Evolutionary conservation across 352 stramenopile species (phyloP).

Genomic region (Phytopythium montanum): DNA sequence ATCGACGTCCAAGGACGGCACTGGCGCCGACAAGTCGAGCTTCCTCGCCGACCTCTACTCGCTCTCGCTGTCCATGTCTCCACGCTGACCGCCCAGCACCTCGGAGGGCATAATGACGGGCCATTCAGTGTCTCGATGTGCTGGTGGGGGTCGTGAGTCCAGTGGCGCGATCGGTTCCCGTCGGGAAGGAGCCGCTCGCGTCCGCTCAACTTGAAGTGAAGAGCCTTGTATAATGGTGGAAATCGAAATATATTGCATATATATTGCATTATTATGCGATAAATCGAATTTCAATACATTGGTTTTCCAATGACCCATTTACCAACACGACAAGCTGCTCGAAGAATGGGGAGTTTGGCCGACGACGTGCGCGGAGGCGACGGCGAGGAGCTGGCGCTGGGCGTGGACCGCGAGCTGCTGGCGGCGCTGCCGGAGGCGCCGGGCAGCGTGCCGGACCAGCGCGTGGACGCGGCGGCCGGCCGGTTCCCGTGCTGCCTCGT

Average conservation of each 20-base stretch:
- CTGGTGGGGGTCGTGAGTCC: not conserved
- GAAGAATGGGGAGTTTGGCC: too few species aligned
- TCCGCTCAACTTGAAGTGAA: not conserved
- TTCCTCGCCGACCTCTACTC: slow-evolving; percentile 45
- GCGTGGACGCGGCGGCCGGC: slow-evolving; percentile 31
- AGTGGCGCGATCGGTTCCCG: not conserved
- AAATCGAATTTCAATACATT: not conserved
- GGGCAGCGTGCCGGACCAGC: not conserved
- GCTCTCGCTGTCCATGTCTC: slow-evolving; percentile 27
- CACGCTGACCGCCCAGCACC: not conserved
- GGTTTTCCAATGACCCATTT: too few species aligned
- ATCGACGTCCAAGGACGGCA: not conserved
- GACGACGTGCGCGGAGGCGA: not conserved
- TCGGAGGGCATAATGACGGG: not conserved
- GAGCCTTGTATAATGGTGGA: not conserved
- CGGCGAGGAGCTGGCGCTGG: slow-evolving; percentile 7
- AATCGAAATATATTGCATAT: not conserved
- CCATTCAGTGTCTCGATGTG: not conserved
- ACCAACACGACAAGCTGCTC: too few species aligned
- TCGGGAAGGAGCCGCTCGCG: not conserved
- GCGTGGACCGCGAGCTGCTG: slow-evolving; percentile 8
- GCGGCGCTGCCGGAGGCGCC: not conserved
- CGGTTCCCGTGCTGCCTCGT: slow-evolving; percentile 92
- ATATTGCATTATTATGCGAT: not conserved
- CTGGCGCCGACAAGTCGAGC: slow-evolving; percentile 25